These are phyloP conservation scores for Fragaria vesca DNA, from an alignment of 306 rosid genomes.

Conservation along the genomic window DNA sequence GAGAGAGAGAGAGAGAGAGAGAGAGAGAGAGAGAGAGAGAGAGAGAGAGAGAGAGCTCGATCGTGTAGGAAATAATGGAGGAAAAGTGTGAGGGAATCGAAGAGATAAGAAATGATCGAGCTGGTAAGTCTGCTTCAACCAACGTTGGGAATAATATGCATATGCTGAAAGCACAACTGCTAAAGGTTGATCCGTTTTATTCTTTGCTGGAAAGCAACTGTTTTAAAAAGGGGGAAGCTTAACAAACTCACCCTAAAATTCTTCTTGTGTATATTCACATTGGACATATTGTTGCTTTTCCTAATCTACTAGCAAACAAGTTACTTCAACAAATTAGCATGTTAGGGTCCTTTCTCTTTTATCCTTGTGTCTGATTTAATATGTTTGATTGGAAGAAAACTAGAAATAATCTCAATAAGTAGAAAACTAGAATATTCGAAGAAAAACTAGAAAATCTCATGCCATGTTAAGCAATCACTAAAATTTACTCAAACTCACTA, in stretches of 20 bases:
- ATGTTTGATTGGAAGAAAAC: too few species aligned
- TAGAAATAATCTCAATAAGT: too few species aligned
- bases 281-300: neutral
- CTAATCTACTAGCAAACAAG: neutral
- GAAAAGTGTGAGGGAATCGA: neutral
- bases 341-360: too few species aligned
- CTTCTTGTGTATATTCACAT: neutral
- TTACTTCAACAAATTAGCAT: neutral
- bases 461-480: too few species aligned
- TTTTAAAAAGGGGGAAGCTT: neutral
- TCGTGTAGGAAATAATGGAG: neutral
- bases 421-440: too few species aligned
- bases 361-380: too few species aligned
- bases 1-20: neutral
- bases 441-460: too few species aligned
- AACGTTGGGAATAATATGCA: neutral
- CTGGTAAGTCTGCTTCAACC: neutral
- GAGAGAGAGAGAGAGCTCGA: neutral
- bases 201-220: neutral
- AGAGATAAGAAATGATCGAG: neutral
- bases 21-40: neutral
- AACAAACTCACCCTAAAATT: neutral
- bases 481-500: too few species aligned
- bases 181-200: neutral
- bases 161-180: conserved; percentile 5